These are phyloP conservation scores for Pichia occidentalis DNA, from an alignment of 805 yeast species.

Conservation along the genomic window DNA sequence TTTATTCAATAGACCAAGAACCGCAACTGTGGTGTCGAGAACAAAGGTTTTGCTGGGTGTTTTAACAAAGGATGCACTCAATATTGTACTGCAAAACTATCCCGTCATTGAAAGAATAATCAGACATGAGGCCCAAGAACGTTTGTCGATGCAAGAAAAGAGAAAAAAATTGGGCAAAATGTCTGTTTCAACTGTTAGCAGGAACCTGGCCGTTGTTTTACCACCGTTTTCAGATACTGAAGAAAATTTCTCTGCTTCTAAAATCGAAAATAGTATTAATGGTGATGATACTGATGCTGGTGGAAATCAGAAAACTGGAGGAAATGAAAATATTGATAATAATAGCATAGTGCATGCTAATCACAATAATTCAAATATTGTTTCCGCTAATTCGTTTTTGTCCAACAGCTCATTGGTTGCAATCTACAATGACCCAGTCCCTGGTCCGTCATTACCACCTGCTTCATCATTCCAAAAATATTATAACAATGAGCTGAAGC, in stretches of 20 bases:
- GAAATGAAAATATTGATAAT: neutral
- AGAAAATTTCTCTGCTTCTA: neutral
- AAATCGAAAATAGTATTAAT: slow-evolving; percentile 7
- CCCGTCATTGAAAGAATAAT: slow-evolving; percentile 63
- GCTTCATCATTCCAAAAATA: too few relatives aligned
- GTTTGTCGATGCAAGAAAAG: slow-evolving; percentile 65
- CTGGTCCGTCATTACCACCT: slow-evolving; percentile 38
- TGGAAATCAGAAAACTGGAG: neutral
- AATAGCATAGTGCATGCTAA: neutral
- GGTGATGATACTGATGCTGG: neutral
- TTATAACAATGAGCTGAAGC: too few relatives aligned
- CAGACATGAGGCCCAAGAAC: slow-evolving; percentile 73
- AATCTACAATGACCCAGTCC: slow-evolving; percentile 28
- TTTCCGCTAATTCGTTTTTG: too few relatives aligned
- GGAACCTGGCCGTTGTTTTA: slow-evolving; percentile 9
- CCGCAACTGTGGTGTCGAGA: slow-evolving; percentile 71
- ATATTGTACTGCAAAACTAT: slow-evolving; percentile 51
- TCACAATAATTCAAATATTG: too few relatives aligned
- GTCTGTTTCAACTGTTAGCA: slow-evolving; percentile 9
- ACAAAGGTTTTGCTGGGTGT: slow-evolving; percentile 63
- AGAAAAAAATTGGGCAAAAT: slow-evolving; percentile 40
- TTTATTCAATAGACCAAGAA: slow-evolving; percentile 65
- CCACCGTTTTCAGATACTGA: slow-evolving; percentile 6
- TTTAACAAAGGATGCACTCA: slow-evolving; percentile 56
- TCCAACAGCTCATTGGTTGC: slow-evolving; percentile 28